Evolutionary conservation across 164 flowering plant species (phyloP).

Genomic region (Nelumbo lutea): DNA sequence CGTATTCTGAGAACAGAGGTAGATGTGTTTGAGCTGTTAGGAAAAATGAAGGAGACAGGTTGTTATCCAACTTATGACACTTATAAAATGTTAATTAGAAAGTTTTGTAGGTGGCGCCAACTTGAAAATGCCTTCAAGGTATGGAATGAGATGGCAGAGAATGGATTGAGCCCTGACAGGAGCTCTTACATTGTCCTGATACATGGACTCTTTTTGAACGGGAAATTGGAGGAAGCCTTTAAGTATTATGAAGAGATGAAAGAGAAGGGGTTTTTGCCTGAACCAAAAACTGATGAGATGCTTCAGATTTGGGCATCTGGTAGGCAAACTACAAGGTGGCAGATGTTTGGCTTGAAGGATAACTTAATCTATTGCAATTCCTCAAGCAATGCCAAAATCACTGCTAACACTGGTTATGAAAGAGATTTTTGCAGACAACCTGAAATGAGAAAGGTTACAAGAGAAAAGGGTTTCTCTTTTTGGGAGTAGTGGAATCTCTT

Average conservation of each 20-base stretch:
- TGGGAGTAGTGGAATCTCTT: slow-evolving; percentile 28
- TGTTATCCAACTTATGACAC: slow-evolving; percentile 62
- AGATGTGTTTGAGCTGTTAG: slow-evolving; percentile 64
- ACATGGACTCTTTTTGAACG: slow-evolving; percentile 80
- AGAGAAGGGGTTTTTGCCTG: slow-evolving; percentile 50
- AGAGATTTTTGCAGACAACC: slow-evolving; percentile 40
- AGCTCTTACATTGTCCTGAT: slow-evolving; percentile 69
- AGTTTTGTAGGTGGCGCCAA: slow-evolving; percentile 74
- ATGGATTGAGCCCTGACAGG: slow-evolving; percentile 62
- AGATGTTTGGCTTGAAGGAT: slow-evolving; percentile 14
- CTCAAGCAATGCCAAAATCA: slow-evolving; percentile 8
- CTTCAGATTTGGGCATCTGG: slow-evolving; percentile 54
- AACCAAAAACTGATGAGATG: slow-evolving; percentile 65
- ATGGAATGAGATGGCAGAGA: slow-evolving; percentile 63
- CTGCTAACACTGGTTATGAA: slow-evolving; percentile 16
- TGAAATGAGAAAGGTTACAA: slow-evolving; percentile 47
- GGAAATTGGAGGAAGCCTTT: slow-evolving; percentile 64
- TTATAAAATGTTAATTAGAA: slow-evolving; percentile 70
- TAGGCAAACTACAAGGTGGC: slow-evolving; percentile 24
- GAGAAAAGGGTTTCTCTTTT: slow-evolving; percentile 57
- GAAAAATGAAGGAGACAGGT: slow-evolving; percentile 48
- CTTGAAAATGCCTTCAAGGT: slow-evolving; percentile 60
- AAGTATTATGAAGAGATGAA: slow-evolving; percentile 70
- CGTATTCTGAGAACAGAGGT: slow-evolving; percentile 45
- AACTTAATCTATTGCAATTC: slow-evolving; percentile 13